Percentiles rank a stretch among this genome's conserved stretches.
These are phyloP conservation scores for Botrytis fragariae DNA, from an alignment of 2,329 filamentous ascomycete genomes.

Conservation along the genomic window DNA sequence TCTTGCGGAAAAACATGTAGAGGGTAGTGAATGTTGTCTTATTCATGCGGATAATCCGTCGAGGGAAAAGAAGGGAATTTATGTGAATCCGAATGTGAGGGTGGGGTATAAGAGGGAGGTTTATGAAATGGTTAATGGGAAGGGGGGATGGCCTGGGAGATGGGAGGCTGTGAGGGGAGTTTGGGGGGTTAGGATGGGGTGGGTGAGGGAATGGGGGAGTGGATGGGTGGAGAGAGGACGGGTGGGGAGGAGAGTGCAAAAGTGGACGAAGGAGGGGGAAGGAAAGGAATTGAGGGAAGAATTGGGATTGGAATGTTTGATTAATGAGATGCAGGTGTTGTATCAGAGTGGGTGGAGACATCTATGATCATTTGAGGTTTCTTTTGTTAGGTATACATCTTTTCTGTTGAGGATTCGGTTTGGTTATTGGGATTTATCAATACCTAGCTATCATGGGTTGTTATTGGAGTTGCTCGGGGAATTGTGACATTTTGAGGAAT, in stretches of 20 bases:
- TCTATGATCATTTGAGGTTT: constrained; percentile 26
- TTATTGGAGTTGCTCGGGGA: neutral
- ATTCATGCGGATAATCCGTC: constrained; percentile 60
- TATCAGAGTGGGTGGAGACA: constrained; percentile 58
- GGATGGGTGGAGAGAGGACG: neutral
- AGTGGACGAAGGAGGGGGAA: neutral
- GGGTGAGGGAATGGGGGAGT: neutral
- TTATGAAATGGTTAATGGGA: constrained; percentile 38
- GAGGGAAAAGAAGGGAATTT: constrained; percentile 59
- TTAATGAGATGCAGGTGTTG: constrained; percentile 60
- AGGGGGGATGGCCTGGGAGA: constrained; percentile 22
- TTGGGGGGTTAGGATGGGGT: constrained; percentile 7
- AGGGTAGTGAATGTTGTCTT: constrained; percentile 79
- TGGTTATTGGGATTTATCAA: neutral
- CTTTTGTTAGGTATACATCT: neutral
- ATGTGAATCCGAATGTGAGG: constrained; percentile 64
- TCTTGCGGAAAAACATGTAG: constrained; percentile 60
- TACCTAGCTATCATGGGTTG: neutral
- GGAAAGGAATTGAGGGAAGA: neutral
- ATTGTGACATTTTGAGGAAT: no score
- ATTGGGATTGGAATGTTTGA: constrained; percentile 38
- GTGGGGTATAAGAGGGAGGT: constrained; percentile 60
- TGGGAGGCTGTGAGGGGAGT: constrained; percentile 2
- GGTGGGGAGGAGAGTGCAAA: neutral
- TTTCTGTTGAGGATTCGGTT: neutral